phyloP scores from a whole-genome alignment of 108 stramenopile genomes.

The Chaetoceros tenuissimus region DNA sequence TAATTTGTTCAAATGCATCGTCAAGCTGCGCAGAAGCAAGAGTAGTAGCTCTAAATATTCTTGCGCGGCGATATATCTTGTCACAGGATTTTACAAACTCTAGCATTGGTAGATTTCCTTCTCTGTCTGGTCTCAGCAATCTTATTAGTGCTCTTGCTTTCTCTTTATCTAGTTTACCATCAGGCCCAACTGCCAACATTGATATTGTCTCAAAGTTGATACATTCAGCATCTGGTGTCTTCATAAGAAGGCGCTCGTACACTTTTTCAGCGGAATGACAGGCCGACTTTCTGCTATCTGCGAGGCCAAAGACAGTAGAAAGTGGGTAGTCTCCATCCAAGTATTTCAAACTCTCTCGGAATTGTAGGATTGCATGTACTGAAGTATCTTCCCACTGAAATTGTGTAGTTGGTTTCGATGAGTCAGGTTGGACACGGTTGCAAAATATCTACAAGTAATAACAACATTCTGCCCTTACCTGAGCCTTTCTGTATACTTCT shows the following conservation, averaged over 20 bases:
- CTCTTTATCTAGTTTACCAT: slow-evolving; percentile 15
- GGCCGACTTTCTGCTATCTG: slow-evolving; percentile 39
- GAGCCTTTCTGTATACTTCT: not conserved
- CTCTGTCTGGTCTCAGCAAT: slow-evolving; percentile 29
- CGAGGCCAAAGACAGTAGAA: slow-evolving; percentile 50
- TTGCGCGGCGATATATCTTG: slow-evolving; percentile 23
- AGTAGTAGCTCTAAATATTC: slow-evolving; percentile 30
- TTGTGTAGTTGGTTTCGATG: too few relatives aligned
- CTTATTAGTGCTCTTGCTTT: slow-evolving; percentile 31
- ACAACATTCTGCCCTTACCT: too few relatives aligned
- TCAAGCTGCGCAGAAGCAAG: slow-evolving; percentile 35
- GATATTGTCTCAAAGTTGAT: slow-evolving; percentile 26
- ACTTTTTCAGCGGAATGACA: slow-evolving; percentile 49
- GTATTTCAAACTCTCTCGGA: slow-evolving; percentile 52
- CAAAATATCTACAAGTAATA: too few relatives aligned
- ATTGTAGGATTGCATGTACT: slow-evolving; percentile 31
- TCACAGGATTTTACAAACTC: slow-evolving; percentile 35
- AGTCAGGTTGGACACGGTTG: too few relatives aligned
- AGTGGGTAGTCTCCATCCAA: slow-evolving; percentile 49
- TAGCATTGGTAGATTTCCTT: slow-evolving; percentile 14
- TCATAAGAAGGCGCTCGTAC: slow-evolving; percentile 36
- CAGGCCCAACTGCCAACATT: slow-evolving; percentile 17
- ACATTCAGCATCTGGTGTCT: not conserved
- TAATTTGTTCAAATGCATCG: slow-evolving; percentile 28
- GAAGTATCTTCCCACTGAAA: slow-evolving; percentile 8